These are phyloP conservation scores for Xanthoceras sorbifolium DNA, from an alignment of 345 rosid species.

Conservation along the genomic window DNA sequence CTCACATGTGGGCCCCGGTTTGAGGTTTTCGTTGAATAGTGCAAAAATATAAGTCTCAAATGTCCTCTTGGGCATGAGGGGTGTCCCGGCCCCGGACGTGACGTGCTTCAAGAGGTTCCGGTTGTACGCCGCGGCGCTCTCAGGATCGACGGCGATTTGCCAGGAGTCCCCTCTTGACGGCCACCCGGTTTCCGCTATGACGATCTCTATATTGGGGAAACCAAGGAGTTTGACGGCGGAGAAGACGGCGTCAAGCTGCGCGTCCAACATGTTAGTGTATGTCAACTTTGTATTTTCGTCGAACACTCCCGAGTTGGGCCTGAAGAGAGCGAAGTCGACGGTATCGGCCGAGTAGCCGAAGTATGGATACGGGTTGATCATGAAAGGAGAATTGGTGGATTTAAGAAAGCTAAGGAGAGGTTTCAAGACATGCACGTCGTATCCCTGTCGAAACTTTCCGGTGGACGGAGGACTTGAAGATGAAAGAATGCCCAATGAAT, in stretches of 20 bases:
- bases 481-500: conserved; percentile 72
- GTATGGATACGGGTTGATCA: conserved; percentile 86
- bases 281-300: conserved; percentile 50
- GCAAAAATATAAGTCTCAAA: conserved; percentile 88
- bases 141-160: conserved; percentile 59
- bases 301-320: conserved; percentile 60
- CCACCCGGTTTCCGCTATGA: conserved; percentile 91
- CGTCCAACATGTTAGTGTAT: conserved; percentile 86
- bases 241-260: conserved; percentile 83
- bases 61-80: conserved; percentile 78
- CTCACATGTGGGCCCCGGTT: conserved; percentile 71
- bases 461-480: conserved; percentile 71
- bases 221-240: conserved; percentile 75
- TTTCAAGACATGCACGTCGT: conserved; percentile 57
- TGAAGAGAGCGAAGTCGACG: conserved; percentile 72
- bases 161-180: conserved; percentile 65
- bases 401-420: conserved; percentile 79
- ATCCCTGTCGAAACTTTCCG: conserved; percentile 67
- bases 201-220: conserved; percentile 70
- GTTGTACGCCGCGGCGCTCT: conserved; percentile 66
- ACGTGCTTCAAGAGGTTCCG: conserved; percentile 61
- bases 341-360: conserved; percentile 66
- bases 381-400: conserved; percentile 62
- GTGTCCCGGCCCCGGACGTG: conserved; percentile 66
- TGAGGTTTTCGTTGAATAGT: conserved; percentile 83